A percentile compares a stretch with the other conserved stretches of the same genome.
phyloP scores from a whole-genome alignment of 2,329 filamentous ascomycete species.

The Paecilomyces variotii region DNA sequence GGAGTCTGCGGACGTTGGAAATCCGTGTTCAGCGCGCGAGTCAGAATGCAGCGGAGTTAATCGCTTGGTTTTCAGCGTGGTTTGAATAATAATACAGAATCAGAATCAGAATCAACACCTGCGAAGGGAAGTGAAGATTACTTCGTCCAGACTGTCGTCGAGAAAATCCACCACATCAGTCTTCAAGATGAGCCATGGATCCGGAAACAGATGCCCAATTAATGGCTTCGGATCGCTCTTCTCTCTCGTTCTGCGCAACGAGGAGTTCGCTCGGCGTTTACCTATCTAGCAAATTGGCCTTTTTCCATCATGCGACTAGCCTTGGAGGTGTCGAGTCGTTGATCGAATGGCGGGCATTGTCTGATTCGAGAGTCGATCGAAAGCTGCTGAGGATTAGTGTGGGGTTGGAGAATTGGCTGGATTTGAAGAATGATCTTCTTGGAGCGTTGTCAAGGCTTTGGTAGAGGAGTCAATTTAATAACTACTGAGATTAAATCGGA shows the following conservation, averaged over 20 bases:
- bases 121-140: conserved; percentile 33
- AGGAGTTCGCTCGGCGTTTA: conserved; percentile 55
- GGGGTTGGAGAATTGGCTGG: conserved; percentile 79
- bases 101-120: too few species aligned
- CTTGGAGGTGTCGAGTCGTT: conserved; percentile 89
- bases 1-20: conserved; percentile 78
- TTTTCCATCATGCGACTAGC: conserved; percentile 94
- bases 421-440: conserved; percentile 68
- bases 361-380: conserved; percentile 63
- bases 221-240: conserved; percentile 88
- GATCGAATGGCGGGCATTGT: conserved; percentile 94
- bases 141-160: conserved; percentile 48
- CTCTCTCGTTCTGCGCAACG: conserved; percentile 57
- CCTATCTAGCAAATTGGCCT: conserved; percentile 75
- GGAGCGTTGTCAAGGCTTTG: conserved; percentile 58
- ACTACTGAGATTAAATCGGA: too few species aligned
- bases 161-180: conserved; percentile 65
- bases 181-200: conserved; percentile 72
- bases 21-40: conserved; percentile 73
- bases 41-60: conserved; percentile 59
- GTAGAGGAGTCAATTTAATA: conserved; percentile 14
- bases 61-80: conserved; percentile 63
- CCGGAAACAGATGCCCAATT: conserved; percentile 79
- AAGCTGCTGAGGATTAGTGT: conserved; percentile 72
- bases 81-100: too few species aligned